phyloP scores from a whole-genome alignment of 495 filamentous ascomycete species.

The Massariosphaeria phaeospora region DNA sequence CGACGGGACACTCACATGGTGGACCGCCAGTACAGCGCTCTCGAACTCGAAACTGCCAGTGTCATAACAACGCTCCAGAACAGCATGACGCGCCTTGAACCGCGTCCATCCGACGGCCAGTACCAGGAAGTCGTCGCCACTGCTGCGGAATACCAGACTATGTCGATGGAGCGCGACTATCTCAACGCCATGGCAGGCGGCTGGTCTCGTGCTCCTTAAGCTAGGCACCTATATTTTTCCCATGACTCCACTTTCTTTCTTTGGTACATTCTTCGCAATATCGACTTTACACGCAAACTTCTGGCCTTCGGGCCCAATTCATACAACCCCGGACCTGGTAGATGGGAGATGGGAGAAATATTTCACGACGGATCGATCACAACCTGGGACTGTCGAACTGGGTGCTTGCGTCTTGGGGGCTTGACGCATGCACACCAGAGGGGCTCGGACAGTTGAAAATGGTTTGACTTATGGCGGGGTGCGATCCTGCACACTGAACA shows the following conservation, averaged over 20 bases:
- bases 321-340: background rate
- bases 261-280: background rate
- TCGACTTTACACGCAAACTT: background rate
- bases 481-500: too few relatives aligned
- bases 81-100: constrained; percentile 14
- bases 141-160: constrained; percentile 12
- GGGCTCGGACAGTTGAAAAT: too few relatives aligned
- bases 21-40: constrained; percentile 21
- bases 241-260: background rate
- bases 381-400: too few relatives aligned
- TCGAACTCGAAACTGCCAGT: constrained; percentile 30
- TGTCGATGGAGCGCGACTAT: too few relatives aligned
- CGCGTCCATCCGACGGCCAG: constrained; percentile 18
- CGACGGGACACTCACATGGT: constrained; percentile 3
- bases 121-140: constrained; percentile 13
- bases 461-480: too few relatives aligned
- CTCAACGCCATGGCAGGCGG: background rate
- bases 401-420: too few relatives aligned
- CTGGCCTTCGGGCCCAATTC: background rate
- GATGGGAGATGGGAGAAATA: too few relatives aligned
- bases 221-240: background rate
- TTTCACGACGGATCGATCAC: too few relatives aligned
- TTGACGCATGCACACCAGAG: too few relatives aligned
- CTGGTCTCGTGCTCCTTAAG: background rate
- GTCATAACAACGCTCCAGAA: constrained; percentile 28